Evolutionary conservation across 768 basidiomycete species (phyloP).

Genomic region (Lactarius psammicola): DNA sequence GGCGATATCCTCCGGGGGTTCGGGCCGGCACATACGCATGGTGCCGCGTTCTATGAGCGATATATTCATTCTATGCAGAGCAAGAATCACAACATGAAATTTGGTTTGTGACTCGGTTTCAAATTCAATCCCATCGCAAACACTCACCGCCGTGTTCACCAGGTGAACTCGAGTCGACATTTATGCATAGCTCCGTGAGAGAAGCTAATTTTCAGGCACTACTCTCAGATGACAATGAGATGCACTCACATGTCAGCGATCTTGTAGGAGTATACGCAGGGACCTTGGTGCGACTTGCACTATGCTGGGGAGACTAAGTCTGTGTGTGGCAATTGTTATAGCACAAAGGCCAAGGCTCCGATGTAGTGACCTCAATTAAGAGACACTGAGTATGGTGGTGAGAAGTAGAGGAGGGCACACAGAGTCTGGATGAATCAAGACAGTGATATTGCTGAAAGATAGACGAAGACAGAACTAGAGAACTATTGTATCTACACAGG

Average conservation of each 20-base stretch:
- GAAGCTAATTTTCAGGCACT: conserved; percentile 10
- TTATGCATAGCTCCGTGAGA: conserved; percentile 14
- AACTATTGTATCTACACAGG: too few relatives aligned
- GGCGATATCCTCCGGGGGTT: conserved; percentile 31
- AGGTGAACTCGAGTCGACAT: conserved; percentile 25
- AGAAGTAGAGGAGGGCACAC: too few relatives aligned
- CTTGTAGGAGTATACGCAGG: not conserved
- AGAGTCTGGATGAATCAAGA: too few relatives aligned
- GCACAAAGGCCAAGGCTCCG: too few relatives aligned
- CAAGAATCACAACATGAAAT: conserved; percentile 29
- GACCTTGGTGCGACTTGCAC: too few relatives aligned
- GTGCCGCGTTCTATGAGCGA: conserved; percentile 23
- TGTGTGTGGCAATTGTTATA: too few relatives aligned
- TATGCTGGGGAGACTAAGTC: too few relatives aligned
- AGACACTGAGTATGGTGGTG: too few relatives aligned
- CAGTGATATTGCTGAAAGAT: too few relatives aligned
- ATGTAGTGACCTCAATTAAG: too few relatives aligned
- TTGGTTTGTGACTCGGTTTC: conserved; percentile 22
- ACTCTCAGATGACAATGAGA: not conserved
- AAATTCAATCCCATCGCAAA: too few relatives aligned
- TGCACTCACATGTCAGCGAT: not conserved
- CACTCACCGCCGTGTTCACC: not conserved
- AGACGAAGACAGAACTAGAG: too few relatives aligned
- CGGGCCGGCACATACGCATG: conserved; percentile 33
- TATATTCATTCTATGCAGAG: conserved; percentile 29